Evolutionary conservation across 108 stramenopile genomes (phyloP), one percentile per base, ranked within the genome.

Genomic region (Schizochytrium sp.): DNA sequence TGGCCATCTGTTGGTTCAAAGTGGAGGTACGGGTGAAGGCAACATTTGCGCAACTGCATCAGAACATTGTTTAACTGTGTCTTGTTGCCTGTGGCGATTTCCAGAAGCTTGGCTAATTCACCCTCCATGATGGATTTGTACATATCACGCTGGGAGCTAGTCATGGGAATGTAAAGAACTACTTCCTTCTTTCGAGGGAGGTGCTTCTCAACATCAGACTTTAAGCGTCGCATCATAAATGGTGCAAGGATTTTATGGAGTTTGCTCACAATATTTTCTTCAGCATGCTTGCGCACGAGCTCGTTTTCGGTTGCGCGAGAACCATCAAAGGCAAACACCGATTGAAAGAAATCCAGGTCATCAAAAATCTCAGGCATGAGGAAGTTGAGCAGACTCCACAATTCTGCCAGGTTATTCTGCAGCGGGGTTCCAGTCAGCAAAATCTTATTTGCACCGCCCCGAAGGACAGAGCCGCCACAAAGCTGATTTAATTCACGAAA

Each of bases 341-440:
- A 96, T 91, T 97, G 97, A 91, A 99, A 99, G 61, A 97, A 97
- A 59, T 93, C 90, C 83, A 98, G 94, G 92, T 99, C 98, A 89
- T 98, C 98, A 89, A 99, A 99, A 87, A 99, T 98, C 87, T 92
- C 88, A 10, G 99, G 99, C 90, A 98, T 98, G 88, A 98, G 97
- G 93, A 99, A 99, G 92, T 99, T 99, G 60, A 99, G 94, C 73
- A 99, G 93, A 87, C 95, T 95, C 99, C 99, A 99, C 17, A 99
- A 95, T 92, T 99, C 98, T 89, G 96, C 96, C 13, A 97, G 90
- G 56, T 93, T 92, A 90, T 95, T 97, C 89, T 98, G 97, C 88
- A 99, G 98, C n/a, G 99, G 99, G n/a, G 99, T 99, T 47, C 99
- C 99, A 7, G 95, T 94, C 45, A 99, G 93, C 47, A 99, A 17